phyloP scores from a whole-genome alignment of 371 early-diverging fungal species.

The Sanchytrium tribonematis region DNA sequence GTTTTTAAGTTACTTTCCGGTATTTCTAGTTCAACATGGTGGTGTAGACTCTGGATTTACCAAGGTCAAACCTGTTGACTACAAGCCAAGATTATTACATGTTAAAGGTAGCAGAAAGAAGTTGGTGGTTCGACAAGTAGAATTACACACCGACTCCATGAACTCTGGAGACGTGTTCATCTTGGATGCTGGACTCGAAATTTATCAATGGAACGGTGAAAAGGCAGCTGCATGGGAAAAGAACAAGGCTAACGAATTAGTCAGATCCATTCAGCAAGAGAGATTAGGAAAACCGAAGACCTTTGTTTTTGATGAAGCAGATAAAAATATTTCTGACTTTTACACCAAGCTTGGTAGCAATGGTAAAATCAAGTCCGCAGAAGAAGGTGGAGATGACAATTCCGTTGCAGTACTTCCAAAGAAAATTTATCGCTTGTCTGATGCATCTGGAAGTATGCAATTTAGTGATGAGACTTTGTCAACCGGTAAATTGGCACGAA shows the following conservation, averaged over 20 bases:
- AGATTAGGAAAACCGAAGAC: slow-evolving; percentile 30
- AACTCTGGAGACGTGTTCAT: slow-evolving; percentile 48
- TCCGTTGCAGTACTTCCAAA: slow-evolving; percentile 7
- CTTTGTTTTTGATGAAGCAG: slow-evolving; percentile 32
- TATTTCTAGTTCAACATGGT: slow-evolving; percentile 27
- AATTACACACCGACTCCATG: slow-evolving; percentile 19
- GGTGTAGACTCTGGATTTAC: slow-evolving; percentile 51
- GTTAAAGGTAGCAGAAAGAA: slow-evolving; percentile 20
- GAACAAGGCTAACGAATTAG: slow-evolving; percentile 38
- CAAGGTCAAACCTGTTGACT: slow-evolving; percentile 26
- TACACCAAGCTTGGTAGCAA: slow-evolving; percentile 35
- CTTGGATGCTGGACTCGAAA: slow-evolving; percentile 30
- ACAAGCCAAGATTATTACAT: slow-evolving; percentile 32
- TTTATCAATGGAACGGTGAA: slow-evolving; percentile 46
- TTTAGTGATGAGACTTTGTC: slow-evolving; percentile 24
- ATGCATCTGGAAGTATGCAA: slow-evolving; percentile 13
- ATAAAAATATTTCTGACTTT: slow-evolving; percentile 26
- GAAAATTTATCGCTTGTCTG: slow-evolving; percentile 8
- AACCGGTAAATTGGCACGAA: slow-evolving; percentile 15
- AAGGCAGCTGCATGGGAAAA: slow-evolving; percentile 32
- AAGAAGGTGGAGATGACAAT: slow-evolving; percentile 12
- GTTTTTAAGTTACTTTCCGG: slow-evolving; percentile 33
- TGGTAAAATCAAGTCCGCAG: slow-evolving; percentile 22
- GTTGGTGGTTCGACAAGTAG: slow-evolving; percentile 31
- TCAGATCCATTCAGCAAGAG: slow-evolving; percentile 26